Percentiles rank a stretch among this genome's conserved stretches.
These are phyloP conservation scores for Filosporella fistucella DNA, from an alignment of 495 filamentous ascomycete genomes.

Conservation along the genomic window DNA sequence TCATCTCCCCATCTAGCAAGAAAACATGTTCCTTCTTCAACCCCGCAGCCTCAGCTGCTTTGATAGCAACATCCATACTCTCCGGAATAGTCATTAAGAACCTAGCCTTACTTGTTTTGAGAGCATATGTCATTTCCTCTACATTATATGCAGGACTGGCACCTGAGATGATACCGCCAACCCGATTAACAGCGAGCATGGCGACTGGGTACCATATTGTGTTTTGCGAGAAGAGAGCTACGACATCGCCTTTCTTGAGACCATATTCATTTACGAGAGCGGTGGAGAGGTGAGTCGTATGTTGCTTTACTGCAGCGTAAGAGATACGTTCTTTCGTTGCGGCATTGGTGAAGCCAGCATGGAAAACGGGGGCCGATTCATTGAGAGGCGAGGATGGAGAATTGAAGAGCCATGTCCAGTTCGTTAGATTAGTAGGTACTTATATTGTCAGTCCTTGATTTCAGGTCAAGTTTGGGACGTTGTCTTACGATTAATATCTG, in stretches of 20 bases:
- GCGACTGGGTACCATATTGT: conserved; percentile 65
- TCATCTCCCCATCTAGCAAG: conserved; percentile 39
- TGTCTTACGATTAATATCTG: conserved; percentile 16
- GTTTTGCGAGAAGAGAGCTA: conserved; percentile 68
- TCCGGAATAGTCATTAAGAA: conserved; percentile 56
- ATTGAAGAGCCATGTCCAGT: conserved; percentile 60
- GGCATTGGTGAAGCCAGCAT: conserved; percentile 51
- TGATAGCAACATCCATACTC: conserved; percentile 55
- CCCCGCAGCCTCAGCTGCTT: conserved; percentile 64
- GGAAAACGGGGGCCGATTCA: conserved; percentile 25
- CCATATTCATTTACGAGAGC: conserved; percentile 59
- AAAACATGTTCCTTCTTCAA: conserved; percentile 49
- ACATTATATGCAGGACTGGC: conserved; percentile 84
- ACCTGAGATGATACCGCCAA: conserved; percentile 71
- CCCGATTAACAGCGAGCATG: conserved; percentile 74
- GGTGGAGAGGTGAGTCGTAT: conserved; percentile 50
- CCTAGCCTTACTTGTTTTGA: conserved; percentile 57
- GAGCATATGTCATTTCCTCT: conserved; percentile 70
- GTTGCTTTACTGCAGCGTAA: conserved; percentile 44
- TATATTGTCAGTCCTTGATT: conserved; percentile 1
- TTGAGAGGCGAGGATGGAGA: conserved; percentile 41
- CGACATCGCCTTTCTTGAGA: conserved; percentile 75
- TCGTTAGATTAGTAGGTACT: conserved; percentile 49
- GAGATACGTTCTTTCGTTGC: conserved; percentile 50
- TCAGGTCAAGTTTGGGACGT: not conserved